Evolutionary conservation across 2,329 filamentous ascomycete species (phyloP), one percentile per base, ranked within the genome.

Genomic region (Trichoderma sp.): DNA sequence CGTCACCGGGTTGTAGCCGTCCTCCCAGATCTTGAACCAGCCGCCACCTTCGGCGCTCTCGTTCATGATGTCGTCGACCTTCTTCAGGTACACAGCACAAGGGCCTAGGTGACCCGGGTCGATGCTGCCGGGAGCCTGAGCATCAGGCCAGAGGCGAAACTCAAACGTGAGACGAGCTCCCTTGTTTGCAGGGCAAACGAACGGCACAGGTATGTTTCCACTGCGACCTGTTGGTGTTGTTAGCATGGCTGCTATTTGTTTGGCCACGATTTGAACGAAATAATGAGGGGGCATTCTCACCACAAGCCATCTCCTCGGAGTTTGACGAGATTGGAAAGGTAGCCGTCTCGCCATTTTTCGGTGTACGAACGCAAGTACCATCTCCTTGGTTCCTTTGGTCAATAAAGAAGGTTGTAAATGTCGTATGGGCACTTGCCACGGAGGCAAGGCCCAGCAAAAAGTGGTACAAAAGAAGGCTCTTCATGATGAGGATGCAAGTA

Each of bases 11-110:
- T 91, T 83, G 78, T 90, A 92, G 54, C 89, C 89, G 61, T 89
- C 84, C 68, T 91, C 85, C 82, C 85, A 92, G 75, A 93, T 86
- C 83, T 93, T 93, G 84, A 93, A 91, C 91, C 91, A 94, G 45
- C 90, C 90, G 60, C 82, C 79, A 5, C 90, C 90, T 27, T 83
- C 80, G 59, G 87, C 87, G 13, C 84, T 77, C 70, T 83, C 80
- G 25, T 75, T 76, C 13, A 79, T 79, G 68, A 89, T 87, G 67
- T 87, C 83, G 70, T 81, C 78, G 1, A 92, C 85, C 73, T 87
- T 86, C 81, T 93, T 93, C 79, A 92, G 81, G 78, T 93, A 93
- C 27, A 93, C 85, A 32, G 90, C 85, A 74, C 90, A 92, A 58
- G 91, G 89, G 0, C 91, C 91, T 75, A 87, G 84, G 78, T 90